These are phyloP conservation scores for Leucocoprinus birnbaumii DNA, from an alignment of 768 basidiomycete species.

Conservation along the genomic window DNA sequence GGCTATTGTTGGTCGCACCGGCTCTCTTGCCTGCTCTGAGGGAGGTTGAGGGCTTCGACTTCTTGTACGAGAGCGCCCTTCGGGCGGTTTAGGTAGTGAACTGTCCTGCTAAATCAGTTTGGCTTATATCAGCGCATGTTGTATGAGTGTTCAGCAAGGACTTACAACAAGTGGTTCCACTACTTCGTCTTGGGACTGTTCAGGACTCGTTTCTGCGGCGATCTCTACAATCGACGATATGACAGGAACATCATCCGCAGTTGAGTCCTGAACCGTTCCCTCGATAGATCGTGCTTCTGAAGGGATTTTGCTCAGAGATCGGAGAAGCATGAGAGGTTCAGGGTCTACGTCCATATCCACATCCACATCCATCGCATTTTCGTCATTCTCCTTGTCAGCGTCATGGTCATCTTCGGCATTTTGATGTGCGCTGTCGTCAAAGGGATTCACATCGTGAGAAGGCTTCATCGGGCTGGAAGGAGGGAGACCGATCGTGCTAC, in stretches of 20 bases:
- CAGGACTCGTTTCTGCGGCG: background rate
- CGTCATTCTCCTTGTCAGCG: conserved; percentile 1
- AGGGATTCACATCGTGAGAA: background rate
- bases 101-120: background rate
- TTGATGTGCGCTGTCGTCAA: conserved; percentile 1
- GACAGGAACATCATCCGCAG: background rate
- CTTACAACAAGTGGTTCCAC: background rate
- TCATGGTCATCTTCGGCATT: background rate
- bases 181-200: background rate
- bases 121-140: too few species aligned
- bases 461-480: conserved; percentile 3
- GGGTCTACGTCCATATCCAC: background rate
- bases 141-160: too few species aligned
- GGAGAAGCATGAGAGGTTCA: background rate
- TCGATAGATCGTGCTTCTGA: background rate
- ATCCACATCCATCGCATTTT: conserved; percentile 14
- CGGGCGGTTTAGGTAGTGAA: background rate
- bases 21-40: background rate
- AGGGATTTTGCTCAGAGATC: background rate
- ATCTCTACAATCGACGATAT: conserved; percentile 11
- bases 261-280: background rate
- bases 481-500: conserved; percentile 26
- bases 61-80: conserved; percentile 2
- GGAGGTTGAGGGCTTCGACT: background rate
- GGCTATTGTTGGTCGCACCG: background rate